Base-by-base conservation (phyloP, 23 red algal genomes). In the Gracilariopsis chorda region DNA sequence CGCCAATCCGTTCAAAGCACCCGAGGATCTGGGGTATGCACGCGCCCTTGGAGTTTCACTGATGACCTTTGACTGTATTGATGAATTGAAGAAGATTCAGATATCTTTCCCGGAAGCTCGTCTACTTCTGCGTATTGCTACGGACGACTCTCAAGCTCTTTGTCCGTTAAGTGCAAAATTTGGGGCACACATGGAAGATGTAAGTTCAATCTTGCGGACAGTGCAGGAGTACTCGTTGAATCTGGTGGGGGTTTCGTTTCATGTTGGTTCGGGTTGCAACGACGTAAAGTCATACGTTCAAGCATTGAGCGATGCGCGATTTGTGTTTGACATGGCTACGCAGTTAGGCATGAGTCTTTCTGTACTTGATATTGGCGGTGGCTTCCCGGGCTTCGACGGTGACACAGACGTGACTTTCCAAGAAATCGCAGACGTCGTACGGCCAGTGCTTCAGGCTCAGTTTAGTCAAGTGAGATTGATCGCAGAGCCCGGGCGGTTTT, bases 291-390 rank as follows among this genome's bases (percentile, higher is more conserved):
- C 92, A 16, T 98, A 94, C 64, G 37, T 82, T 36, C 56, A 64
- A 21, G 84, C 95, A 0, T 85, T 98, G 24, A 51, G 92, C 35
- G 77, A 77, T 29, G 86, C 86, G 27, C 78, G 86, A 20, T 51
- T 19, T 25, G 88, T 94, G n/a, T 98, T 94, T 52, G 73, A 94
- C 39, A 23, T 74, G 27, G 95, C 92, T 1, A 47, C 53, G 14
- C 28, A 51, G 25, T 9, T 72, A 17, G 90, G 91, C 47, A 62
- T 93, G 32, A 85, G 79, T 27, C 67, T 98, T 19, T 67, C 41
- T 23, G 51, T 94, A 23, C 73, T 98, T 46, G 92, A 98, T 88
- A 92, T 98, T 90, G 95, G 95, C 3, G 95, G 95, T 57, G 95
- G 95, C 0, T 98, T 98, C 56, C 95, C 95, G 28, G 95, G 88